Evolutionary conservation across 192 early-diverging fungal genomes (phyloP), one percentile per base, ranked within the genome.

Genomic region (Helicostylum pulchrum): DNA sequence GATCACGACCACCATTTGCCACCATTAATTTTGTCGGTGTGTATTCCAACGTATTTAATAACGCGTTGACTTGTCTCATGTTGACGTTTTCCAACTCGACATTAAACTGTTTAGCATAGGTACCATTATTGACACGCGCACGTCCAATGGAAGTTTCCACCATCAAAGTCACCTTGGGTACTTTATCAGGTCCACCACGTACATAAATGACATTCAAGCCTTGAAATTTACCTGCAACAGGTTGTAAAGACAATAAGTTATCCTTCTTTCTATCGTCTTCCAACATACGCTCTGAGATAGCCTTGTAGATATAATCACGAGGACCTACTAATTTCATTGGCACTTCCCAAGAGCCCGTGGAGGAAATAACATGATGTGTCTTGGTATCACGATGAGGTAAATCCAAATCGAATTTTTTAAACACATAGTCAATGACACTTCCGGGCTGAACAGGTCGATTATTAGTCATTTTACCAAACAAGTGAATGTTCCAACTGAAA

Each of bases 401-500:
- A 53, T 78, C 79, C 46, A 85, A 43, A 17, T 67, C 70, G 77
- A 82, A 83, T 32, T 72, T 72, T 39, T 76, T 78, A 43, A 85
- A 67, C 0, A 77, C 65, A 5, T 67, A 43, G 26, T 72, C 75
- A 39, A 85, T 72, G 0, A 85, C 74, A 68, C 80, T 82, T 3
- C 74, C 76, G 7, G 70, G 58, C 36, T 80, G 73, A 8, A 85
- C 77, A 0, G 73, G 51, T 49, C 77, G 64, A 61, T 67, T 62
- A 54, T 82, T 83, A 3, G 83, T 85, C 68, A 81, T 77, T 52
- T 82, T 85, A 12, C 83, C 83, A 61, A 81, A 85, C 50, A 85
- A 58, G 52, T 85, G 80, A 9, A 82, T 71, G 8, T 76, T 80
- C 67, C 81, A 79, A 1, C 75, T 73, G 15, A 55, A 65, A 17